phyloP scores from a whole-genome alignment of 2,329 filamentous ascomycete genomes.

The Chaetomium sp. region DNA sequence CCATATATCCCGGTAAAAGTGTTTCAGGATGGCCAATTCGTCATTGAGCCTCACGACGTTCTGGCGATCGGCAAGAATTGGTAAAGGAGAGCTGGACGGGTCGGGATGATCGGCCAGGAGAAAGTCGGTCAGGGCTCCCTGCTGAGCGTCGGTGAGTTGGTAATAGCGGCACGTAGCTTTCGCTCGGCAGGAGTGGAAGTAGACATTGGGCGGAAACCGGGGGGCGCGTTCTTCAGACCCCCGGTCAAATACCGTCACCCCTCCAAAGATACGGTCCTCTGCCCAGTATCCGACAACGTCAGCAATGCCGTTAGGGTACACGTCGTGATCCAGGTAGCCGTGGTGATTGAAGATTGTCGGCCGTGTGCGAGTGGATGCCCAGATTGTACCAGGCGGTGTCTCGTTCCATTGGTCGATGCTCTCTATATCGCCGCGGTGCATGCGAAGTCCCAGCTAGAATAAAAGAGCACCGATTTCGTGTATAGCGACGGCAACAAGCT shows the following conservation, averaged over 20 bases:
- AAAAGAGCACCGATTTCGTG: slow-evolving; percentile 17
- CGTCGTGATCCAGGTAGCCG: slow-evolving; percentile 18
- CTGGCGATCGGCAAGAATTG: background rate
- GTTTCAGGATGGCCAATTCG: slow-evolving; percentile 1
- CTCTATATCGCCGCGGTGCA: slow-evolving; percentile 19
- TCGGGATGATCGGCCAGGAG: slow-evolving; percentile 12
- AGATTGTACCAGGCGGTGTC: background rate
- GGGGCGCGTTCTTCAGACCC: slow-evolving; percentile 1
- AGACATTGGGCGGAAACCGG: slow-evolving; percentile 17
- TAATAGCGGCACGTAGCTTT: background rate
- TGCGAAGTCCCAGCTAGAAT: slow-evolving; percentile 13
- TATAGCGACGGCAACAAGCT: slow-evolving; percentile 15
- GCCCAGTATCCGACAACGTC: slow-evolving; percentile 25
- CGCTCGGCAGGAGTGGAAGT: slow-evolving; percentile 9
- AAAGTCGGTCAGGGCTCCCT: slow-evolving; percentile 11
- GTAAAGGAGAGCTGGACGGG: background rate
- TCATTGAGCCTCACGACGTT: slow-evolving; percentile 2
- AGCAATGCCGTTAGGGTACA: slow-evolving; percentile 19
- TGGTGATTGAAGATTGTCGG: slow-evolving; percentile 10
- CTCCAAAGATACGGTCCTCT: slow-evolving; percentile 21
- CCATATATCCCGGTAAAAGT: slow-evolving; percentile 16
- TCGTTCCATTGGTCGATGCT: slow-evolving; percentile 9
- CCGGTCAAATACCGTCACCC: slow-evolving; percentile 22
- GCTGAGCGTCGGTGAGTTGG: slow-evolving; percentile 21
- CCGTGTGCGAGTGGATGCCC: background rate